Conservation (phyloP, 192 early-diverging fungal genomes). For the Entrophospora sp. region DNA sequence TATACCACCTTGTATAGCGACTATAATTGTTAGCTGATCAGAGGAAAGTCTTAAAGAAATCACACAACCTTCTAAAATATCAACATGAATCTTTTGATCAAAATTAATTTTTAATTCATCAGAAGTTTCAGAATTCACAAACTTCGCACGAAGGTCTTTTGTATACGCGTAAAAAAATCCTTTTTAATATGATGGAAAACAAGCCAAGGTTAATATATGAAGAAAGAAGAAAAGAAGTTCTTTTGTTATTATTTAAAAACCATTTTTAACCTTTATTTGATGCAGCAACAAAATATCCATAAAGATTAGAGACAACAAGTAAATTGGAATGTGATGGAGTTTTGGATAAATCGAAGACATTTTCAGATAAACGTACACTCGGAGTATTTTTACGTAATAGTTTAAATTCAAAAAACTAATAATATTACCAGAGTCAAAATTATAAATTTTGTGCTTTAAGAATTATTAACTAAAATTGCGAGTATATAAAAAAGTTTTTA, state of each 20-base stretch:
- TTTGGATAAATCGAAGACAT: background rate
- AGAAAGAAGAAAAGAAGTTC: background rate
- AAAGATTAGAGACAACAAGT: constrained; percentile 51
- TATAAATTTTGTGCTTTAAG: no score
- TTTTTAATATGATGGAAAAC: constrained; percentile 29
- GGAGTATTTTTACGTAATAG: background rate
- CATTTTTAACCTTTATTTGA: constrained; percentile 39
- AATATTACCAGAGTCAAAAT: no score
- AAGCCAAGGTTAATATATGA: constrained; percentile 19
- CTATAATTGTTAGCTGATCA: constrained; percentile 34
- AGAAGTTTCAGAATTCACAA: constrained; percentile 24
- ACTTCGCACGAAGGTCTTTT: constrained; percentile 21
- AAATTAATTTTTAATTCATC: constrained; percentile 21
- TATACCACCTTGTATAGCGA: constrained; percentile 25
- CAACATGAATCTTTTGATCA: constrained; percentile 24
- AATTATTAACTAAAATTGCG: no score
- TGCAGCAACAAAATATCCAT: constrained; percentile 62
- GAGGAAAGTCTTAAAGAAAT: constrained; percentile 34
- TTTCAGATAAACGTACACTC: background rate
- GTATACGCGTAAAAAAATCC: constrained; percentile 25
- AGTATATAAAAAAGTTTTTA: no score
- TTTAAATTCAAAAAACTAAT: constrained; percentile 21
- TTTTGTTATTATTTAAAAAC: background rate
- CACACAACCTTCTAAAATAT: constrained; percentile 26
- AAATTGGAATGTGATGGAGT: background rate